Conservation (phyloP, 2,329 filamentous ascomycete genomes). For the Xylaria sp. region DNA sequence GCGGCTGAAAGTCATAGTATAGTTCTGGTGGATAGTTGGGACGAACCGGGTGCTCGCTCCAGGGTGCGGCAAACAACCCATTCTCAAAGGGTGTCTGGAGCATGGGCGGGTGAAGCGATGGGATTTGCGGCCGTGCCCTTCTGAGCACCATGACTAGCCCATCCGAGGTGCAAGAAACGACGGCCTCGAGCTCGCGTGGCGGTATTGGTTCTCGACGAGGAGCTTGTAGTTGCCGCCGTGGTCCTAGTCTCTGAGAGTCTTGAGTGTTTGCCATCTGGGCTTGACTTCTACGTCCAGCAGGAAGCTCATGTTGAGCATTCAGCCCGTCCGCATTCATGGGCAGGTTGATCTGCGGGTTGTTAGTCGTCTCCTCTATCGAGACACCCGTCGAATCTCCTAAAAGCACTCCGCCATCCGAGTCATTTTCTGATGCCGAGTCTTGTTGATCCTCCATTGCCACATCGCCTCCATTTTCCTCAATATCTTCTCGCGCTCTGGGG, state of each 20-base stretch:
- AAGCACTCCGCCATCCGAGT: constrained; percentile 59
- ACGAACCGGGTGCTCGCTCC: constrained; percentile 75
- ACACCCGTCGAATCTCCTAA: constrained; percentile 58
- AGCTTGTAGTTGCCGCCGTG: constrained; percentile 12
- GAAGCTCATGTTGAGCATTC: constrained; percentile 19
- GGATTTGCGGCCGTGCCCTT: constrained; percentile 76
- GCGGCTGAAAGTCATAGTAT: constrained; percentile 58
- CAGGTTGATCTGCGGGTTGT: constrained; percentile 19
- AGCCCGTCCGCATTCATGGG: background rate
- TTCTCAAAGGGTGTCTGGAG: constrained; percentile 63
- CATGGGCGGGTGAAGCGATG: constrained; percentile 63
- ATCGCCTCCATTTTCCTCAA: constrained; percentile 55
- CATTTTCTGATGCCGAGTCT: constrained; percentile 54
- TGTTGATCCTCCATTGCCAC: constrained; percentile 60
- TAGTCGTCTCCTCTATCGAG: constrained; percentile 51
- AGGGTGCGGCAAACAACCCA: constrained; percentile 82
- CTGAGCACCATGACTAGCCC: constrained; percentile 85
- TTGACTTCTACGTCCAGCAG: constrained; percentile 45
- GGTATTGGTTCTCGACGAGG: constrained; percentile 50
- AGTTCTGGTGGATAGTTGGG: constrained; percentile 57
- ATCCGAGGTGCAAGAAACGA: constrained; percentile 92
- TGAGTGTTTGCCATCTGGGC: constrained; percentile 33
- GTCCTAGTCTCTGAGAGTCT: constrained; percentile 24
- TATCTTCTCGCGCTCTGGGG: constrained; percentile 69
- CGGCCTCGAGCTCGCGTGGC: constrained; percentile 81